Percentiles rank a stretch among this genome's conserved stretches.
phyloP scores from a whole-genome alignment of 2,329 filamentous ascomycete species.

The Penicillium italicum region DNA sequence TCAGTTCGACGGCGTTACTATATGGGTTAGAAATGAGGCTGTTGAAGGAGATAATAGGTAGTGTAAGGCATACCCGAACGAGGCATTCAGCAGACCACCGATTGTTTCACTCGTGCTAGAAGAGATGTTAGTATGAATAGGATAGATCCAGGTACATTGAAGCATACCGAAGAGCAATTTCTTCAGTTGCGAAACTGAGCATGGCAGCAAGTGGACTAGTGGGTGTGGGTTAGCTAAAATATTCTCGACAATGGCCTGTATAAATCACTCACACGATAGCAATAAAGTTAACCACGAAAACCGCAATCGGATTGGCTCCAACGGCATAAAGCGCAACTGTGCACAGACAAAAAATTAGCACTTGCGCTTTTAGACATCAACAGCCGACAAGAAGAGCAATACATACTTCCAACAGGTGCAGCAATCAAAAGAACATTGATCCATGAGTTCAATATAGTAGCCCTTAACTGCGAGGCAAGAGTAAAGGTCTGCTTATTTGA shows the following conservation, averaged over 20 bases:
- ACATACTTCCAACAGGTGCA: slow-evolving; percentile 66
- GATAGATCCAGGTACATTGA: not conserved
- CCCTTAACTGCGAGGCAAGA: slow-evolving; percentile 47
- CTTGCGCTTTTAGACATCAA: not conserved
- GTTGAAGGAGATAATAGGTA: not conserved
- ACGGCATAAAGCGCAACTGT: slow-evolving; percentile 65
- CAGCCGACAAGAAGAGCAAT: not conserved
- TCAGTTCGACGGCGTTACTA: slow-evolving; percentile 81
- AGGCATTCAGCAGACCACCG: slow-evolving; percentile 83
- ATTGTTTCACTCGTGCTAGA: slow-evolving; percentile 70
- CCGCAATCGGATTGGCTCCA: slow-evolving; percentile 55
- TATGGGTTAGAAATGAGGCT: not conserved
- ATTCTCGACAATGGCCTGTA: not conserved
- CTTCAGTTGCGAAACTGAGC: slow-evolving; percentile 84
- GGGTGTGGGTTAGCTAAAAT: not conserved
- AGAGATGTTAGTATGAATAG: not conserved
- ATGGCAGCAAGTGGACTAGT: slow-evolving; percentile 70
- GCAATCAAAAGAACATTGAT: slow-evolving; percentile 78
- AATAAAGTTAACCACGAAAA: slow-evolving; percentile 90
- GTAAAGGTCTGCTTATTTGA: slow-evolving; percentile 36
- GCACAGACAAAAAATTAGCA: not conserved
- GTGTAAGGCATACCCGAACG: slow-evolving; percentile 59
- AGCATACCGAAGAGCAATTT: slow-evolving; percentile 60
- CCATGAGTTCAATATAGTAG: slow-evolving; percentile 76
- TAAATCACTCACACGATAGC: slow-evolving; percentile 64